Conservation (phyloP, 2,329 filamentous ascomycete genomes). For the Esteya vermicola region DNA sequence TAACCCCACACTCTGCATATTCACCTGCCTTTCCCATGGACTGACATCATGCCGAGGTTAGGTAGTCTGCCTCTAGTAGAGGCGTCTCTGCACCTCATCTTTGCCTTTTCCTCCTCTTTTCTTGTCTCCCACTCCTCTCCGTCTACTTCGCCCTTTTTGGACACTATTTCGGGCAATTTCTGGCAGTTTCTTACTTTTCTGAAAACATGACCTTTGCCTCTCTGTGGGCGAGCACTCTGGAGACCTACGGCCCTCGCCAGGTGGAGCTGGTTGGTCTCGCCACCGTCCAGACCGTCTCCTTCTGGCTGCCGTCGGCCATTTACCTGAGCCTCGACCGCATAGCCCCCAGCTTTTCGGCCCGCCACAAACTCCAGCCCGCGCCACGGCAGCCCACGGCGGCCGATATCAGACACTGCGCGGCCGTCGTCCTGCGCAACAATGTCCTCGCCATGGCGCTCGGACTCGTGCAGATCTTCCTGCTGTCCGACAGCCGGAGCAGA, state of each 20-base stretch:
- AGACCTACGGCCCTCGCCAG: slow-evolving; percentile 9
- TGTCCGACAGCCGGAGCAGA: slow-evolving; percentile 3
- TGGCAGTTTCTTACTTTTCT: background rate
- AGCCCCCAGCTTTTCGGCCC: slow-evolving; percentile 30
- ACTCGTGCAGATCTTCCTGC: slow-evolving; percentile 13
- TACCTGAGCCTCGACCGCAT: slow-evolving; percentile 28
- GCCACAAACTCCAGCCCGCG: slow-evolving; percentile 39
- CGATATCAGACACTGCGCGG: slow-evolving; percentile 29
- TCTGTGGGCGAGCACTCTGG: slow-evolving; percentile 12
- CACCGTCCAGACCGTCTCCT: slow-evolving; percentile 26
- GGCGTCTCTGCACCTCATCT: too few species aligned
- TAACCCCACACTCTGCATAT: too few species aligned
- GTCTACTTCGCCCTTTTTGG: background rate
- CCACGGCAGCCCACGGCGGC: slow-evolving; percentile 30
- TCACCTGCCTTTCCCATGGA: too few species aligned
- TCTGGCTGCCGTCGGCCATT: slow-evolving; percentile 27
- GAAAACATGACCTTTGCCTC: background rate
- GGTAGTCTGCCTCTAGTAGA: too few species aligned
- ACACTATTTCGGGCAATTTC: too few species aligned
- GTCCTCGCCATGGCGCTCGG: slow-evolving; percentile 22
- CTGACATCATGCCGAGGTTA: too few species aligned
- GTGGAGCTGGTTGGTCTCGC: slow-evolving; percentile 27
- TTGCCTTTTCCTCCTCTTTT: too few species aligned
- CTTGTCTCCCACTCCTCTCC: too few species aligned
- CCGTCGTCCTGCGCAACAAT: slow-evolving; percentile 33